A percentile compares a stretch with the other conserved stretches of the same genome.
Evolutionary conservation across 495 filamentous ascomycete genomes (phyloP).

Genomic region (Alectoria sarmentosa): DNA sequence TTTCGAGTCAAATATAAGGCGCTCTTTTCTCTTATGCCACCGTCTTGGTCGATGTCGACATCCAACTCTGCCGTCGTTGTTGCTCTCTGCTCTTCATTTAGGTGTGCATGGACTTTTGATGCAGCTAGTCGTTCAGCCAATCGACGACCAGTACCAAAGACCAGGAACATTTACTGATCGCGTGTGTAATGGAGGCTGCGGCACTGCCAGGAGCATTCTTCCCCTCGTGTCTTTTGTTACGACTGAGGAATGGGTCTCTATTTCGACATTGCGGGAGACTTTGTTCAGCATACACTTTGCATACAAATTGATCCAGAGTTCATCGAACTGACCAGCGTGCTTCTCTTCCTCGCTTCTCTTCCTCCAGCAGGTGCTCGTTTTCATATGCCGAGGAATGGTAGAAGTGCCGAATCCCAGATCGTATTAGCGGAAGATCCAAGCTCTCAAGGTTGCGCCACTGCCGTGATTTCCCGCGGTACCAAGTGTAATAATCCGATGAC

Average conservation of each 20-base stretch:
- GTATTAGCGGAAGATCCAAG: neutral
- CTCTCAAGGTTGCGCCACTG: neutral
- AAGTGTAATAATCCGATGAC: neutral
- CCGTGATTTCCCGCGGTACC: constrained; percentile 1
- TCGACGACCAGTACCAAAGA: neutral
- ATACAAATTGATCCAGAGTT: no score
- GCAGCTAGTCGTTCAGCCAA: neutral
- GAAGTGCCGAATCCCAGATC: neutral
- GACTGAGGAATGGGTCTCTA: no score
- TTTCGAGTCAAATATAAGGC: neutral
- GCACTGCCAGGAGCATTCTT: no score
- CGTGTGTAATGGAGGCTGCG: neutral
- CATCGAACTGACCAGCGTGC: no score
- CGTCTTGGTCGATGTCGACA: neutral
- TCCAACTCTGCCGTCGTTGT: neutral
- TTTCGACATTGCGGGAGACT: no score
- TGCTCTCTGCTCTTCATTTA: neutral
- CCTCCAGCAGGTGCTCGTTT: no score
- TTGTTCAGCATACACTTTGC: no score
- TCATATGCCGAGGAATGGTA: neutral
- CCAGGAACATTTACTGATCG: neutral
- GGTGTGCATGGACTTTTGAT: neutral
- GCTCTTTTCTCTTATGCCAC: neutral
- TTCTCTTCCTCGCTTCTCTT: no score
- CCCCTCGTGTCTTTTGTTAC: no score